Conservation (phyloP, 2,329 filamentous ascomycete genomes). For the Mariannaea sp. region DNA sequence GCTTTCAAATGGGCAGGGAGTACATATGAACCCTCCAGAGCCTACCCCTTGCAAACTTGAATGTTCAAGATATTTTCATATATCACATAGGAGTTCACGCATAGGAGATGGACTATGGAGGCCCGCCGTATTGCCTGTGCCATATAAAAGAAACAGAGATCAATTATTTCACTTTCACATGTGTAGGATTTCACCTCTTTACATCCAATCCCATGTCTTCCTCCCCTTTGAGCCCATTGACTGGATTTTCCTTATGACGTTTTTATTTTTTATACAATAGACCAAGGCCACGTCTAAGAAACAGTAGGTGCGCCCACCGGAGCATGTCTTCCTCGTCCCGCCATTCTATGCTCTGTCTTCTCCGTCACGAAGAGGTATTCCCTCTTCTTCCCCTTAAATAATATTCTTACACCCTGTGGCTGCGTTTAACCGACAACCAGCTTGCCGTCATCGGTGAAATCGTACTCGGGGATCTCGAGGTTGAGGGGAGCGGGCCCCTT, state of each 20-base stretch:
- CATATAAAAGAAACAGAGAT: constrained; percentile 15
- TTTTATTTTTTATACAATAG: constrained; percentile 48
- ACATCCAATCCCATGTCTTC: constrained; percentile 20
- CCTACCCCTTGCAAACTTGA: too few relatives aligned
- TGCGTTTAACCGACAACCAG: constrained; percentile 85
- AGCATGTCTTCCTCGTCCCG: constrained; percentile 25
- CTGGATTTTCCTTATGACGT: constrained; percentile 39
- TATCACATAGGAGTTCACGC: neutral
- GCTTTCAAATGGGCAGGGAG: too few relatives aligned
- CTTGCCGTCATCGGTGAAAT: constrained; percentile 87
- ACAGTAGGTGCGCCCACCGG: constrained; percentile 38
- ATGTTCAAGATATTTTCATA: neutral
- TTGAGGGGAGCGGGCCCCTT: constrained; percentile 97
- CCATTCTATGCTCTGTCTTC: constrained; percentile 34
- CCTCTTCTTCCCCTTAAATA: constrained; percentile 7
- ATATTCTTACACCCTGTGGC: constrained; percentile 36
- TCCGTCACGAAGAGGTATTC: constrained; percentile 16
- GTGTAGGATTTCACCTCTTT: constrained; percentile 19
- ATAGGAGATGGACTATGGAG: too few relatives aligned
- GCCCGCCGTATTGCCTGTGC: too few relatives aligned
- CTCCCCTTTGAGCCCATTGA: constrained; percentile 26
- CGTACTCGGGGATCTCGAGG: constrained; percentile 91
- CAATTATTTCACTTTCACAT: constrained; percentile 33
- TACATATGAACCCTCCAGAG: too few relatives aligned
- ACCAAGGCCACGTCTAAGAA: constrained; percentile 44